Percentiles rank a stretch among this genome's conserved stretches.
Conservation (phyloP, 1,139 yeast genomes). For the Candida sojae region DNA sequence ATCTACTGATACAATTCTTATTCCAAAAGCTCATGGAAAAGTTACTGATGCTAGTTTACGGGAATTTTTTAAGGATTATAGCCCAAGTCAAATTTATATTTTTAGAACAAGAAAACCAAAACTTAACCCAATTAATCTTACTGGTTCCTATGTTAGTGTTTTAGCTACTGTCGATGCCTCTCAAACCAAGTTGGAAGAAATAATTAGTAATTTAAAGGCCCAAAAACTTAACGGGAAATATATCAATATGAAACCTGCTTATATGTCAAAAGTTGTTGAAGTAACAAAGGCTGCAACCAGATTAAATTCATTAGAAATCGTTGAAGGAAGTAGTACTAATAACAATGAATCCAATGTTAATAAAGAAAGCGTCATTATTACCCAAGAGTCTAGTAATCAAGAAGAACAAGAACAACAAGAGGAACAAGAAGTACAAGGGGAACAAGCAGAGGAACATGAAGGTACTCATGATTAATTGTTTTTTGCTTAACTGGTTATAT, state of each 20-base stretch:
- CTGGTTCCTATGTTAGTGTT: slow-evolving; percentile 43
- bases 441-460: too few species aligned
- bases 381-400: neutral
- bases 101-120: slow-evolving; percentile 29
- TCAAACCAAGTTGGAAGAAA: slow-evolving; percentile 41
- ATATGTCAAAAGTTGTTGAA: slow-evolving; percentile 40
- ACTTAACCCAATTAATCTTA: slow-evolving; percentile 14
- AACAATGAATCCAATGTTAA: neutral
- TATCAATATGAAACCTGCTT: slow-evolving; percentile 42
- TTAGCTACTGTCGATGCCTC: slow-evolving; percentile 50
- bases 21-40: slow-evolving; percentile 44
- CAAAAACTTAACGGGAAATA: slow-evolving; percentile 30
- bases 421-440: too few species aligned
- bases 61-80: slow-evolving; percentile 43
- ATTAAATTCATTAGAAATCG: slow-evolving; percentile 1
- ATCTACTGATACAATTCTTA: slow-evolving; percentile 54
- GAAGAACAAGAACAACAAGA: neutral
- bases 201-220: slow-evolving; percentile 37
- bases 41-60: slow-evolving; percentile 44
- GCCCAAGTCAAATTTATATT: slow-evolving; percentile 49
- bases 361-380: neutral
- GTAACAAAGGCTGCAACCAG: slow-evolving; percentile 32
- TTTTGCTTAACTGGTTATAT: too few species aligned
- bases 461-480: too few species aligned
- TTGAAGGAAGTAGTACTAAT: neutral